Percentiles rank a stretch among this genome's conserved stretches.
These are phyloP conservation scores for Eimeria brunetti DNA, from an alignment of 169 alveolate species.

Conservation along the genomic window DNA sequence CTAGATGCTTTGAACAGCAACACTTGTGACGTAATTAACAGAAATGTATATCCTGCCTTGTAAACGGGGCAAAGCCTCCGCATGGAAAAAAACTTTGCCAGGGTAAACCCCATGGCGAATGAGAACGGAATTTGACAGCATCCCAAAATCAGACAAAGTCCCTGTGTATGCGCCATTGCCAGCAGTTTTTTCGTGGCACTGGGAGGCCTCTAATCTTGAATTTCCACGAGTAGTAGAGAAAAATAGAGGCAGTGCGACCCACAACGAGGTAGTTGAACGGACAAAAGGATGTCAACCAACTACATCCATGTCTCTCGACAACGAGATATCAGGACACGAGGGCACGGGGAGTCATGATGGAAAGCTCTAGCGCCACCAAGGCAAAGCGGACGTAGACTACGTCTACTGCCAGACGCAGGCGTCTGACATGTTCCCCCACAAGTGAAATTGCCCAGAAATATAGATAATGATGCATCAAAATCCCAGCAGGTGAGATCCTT, in stretches of 20 bases:
- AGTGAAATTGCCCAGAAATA: background rate
- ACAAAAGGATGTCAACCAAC: background rate
- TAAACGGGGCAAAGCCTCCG: background rate
- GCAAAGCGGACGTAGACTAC: background rate
- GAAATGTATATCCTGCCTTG: background rate
- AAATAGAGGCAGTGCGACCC: background rate
- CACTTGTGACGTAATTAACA: background rate
- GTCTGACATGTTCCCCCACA: background rate
- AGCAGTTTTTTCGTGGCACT: background rate
- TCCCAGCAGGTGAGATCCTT: background rate
- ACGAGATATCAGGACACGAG: background rate
- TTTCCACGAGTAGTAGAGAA: background rate
- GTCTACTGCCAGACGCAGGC: background rate
- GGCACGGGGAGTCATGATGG: background rate
- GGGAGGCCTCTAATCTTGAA: background rate
- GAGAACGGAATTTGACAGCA: background rate
- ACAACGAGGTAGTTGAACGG: background rate
- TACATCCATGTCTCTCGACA: background rate
- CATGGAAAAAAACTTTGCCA: slow-evolving; percentile 32
- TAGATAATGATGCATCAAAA: background rate
- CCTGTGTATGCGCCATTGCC: background rate
- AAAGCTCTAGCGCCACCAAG: background rate
- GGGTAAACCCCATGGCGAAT: slow-evolving; percentile 7
- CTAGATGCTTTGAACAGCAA: background rate
- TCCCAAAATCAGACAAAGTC: background rate